Conservation (phyloP, 164 flowering plant genomes). For the Vitis cinerea region DNA sequence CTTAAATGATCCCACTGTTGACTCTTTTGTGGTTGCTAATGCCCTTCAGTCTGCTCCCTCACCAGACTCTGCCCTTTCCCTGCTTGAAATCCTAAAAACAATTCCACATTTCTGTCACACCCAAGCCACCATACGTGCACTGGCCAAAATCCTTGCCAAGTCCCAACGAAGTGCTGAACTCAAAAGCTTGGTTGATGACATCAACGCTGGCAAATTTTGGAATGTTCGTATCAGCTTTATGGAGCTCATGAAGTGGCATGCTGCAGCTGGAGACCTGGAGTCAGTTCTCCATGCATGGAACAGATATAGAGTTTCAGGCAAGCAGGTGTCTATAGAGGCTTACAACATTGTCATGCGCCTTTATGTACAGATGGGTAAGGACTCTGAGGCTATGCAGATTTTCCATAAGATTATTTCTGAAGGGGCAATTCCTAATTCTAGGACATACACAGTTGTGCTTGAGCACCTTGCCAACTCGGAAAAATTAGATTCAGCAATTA, state of each 20-base stretch:
- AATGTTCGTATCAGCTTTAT: constrained; percentile 52
- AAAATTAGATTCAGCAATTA: constrained; percentile 54
- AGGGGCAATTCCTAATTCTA: constrained; percentile 77
- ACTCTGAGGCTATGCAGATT: constrained; percentile 53
- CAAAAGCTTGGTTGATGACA: constrained; percentile 43
- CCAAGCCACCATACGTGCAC: constrained; percentile 46
- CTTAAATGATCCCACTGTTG: constrained; percentile 45
- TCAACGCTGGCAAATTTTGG: constrained; percentile 47
- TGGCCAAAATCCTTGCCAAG: constrained; percentile 70
- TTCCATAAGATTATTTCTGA: constrained; percentile 53
- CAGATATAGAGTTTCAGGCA: constrained; percentile 34
- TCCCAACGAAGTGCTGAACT: constrained; percentile 44
- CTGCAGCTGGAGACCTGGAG: constrained; percentile 57
- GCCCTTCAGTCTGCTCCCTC: constrained; percentile 79
- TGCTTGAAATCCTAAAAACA: constrained; percentile 45
- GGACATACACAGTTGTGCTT: constrained; percentile 75
- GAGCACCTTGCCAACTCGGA: constrained; percentile 60
- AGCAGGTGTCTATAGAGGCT: constrained; percentile 61
- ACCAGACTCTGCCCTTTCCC: constrained; percentile 60
- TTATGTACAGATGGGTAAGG: constrained; percentile 43
- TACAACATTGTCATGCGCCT: constrained; percentile 71
- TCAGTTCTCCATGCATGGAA: constrained; percentile 52
- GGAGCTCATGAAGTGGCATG: constrained; percentile 70
- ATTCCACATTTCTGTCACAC: constrained; percentile 47
- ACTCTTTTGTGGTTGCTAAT: constrained; percentile 71